Conservation (phyloP, 306 rosid genomes). For the Medicago arabica region DNA sequence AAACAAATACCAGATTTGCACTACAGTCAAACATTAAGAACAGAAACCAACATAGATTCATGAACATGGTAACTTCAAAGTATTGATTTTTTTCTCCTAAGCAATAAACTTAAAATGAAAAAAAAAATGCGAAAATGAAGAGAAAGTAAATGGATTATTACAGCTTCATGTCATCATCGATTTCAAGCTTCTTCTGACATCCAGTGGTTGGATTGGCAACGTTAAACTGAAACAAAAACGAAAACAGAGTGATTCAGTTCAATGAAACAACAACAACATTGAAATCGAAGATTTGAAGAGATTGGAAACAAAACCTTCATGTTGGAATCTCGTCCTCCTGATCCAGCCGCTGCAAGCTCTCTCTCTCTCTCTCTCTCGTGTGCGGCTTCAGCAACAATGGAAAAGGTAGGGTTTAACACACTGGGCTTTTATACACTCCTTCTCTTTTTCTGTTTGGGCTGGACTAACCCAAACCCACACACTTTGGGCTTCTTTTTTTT, state of each 20-base stretch:
- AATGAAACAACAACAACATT: background rate
- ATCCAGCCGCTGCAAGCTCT: constrained; percentile 18
- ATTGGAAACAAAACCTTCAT: constrained; percentile 41
- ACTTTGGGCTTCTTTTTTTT: background rate
- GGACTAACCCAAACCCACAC: background rate
- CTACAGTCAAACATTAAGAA: background rate
- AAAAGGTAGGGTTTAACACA: constrained; percentile 29
- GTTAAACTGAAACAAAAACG: constrained; percentile 36
- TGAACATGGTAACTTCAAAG: background rate
- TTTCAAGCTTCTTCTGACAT: constrained; percentile 51
- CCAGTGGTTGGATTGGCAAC: constrained; percentile 49
- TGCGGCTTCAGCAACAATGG: background rate
- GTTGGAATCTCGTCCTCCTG: constrained; percentile 19
- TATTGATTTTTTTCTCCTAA: background rate
- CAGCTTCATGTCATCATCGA: constrained; percentile 48
- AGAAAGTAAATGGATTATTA: constrained; percentile 35
- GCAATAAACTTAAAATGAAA: background rate
- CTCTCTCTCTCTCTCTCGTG: no score
- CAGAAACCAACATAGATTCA: no score
- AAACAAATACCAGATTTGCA: background rate
- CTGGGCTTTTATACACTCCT: constrained; percentile 27
- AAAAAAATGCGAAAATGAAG: background rate
- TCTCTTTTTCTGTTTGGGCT: background rate
- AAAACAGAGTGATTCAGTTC: background rate
- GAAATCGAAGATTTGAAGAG: background rate